phyloP scores from a whole-genome alignment of 2,329 filamentous ascomycete genomes.

The Alternaria brassicicola region DNA sequence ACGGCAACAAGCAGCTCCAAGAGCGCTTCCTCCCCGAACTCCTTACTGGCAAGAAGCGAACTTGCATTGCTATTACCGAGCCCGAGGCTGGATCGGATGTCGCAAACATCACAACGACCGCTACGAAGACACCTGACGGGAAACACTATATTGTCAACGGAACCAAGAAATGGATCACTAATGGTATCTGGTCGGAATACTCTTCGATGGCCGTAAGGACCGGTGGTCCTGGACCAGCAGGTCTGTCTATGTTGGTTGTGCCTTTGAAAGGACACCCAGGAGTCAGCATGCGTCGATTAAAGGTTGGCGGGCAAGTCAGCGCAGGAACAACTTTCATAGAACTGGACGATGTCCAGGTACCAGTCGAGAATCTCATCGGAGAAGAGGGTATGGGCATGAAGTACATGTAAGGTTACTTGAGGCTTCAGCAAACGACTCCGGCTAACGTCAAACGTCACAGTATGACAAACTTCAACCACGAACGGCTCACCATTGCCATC shows the following conservation, averaged over 20 bases:
- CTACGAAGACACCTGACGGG: slow-evolving; percentile 65
- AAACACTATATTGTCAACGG: slow-evolving; percentile 74
- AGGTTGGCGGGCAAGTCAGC: slow-evolving; percentile 68
- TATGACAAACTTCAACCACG: slow-evolving; percentile 83
- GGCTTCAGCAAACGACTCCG: background rate
- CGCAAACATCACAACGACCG: slow-evolving; percentile 72
- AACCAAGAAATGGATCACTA: slow-evolving; percentile 72
- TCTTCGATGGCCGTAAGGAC: slow-evolving; percentile 76
- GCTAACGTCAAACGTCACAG: slow-evolving; percentile 5
- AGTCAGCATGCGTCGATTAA: slow-evolving; percentile 70
- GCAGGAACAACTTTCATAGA: slow-evolving; percentile 78
- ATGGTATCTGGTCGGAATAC: slow-evolving; percentile 71
- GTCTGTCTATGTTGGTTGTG: slow-evolving; percentile 71
- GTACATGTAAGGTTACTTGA: slow-evolving; percentile 56
- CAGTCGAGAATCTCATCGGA: slow-evolving; percentile 72
- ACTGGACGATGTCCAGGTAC: slow-evolving; percentile 75
- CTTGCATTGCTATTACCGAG: slow-evolving; percentile 80
- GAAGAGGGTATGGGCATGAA: slow-evolving; percentile 73
- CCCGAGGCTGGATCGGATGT: slow-evolving; percentile 77
- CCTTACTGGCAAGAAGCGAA: slow-evolving; percentile 68
- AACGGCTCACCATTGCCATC: slow-evolving; percentile 71
- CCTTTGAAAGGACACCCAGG: slow-evolving; percentile 71
- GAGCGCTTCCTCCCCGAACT: slow-evolving; percentile 73
- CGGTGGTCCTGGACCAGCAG: slow-evolving; percentile 66
- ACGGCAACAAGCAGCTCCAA: slow-evolving; percentile 66